phyloP scores from a whole-genome alignment of 306 rosid genomes.

The Ochetophila trinervis region DNA sequence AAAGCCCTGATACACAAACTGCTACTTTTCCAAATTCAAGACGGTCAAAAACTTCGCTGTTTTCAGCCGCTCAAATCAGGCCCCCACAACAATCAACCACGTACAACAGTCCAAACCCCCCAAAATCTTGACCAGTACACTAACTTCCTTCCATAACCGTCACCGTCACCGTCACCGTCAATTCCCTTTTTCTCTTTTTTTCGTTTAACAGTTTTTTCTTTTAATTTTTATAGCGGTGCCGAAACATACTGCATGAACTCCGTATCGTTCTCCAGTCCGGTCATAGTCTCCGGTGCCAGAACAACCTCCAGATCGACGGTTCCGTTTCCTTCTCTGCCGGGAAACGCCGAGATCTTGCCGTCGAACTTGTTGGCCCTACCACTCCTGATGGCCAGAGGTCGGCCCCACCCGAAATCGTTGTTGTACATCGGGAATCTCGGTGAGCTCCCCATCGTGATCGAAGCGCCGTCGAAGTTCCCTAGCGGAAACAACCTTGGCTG shows the following conservation, averaged over 20 bases:
- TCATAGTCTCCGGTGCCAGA: slow-evolving; percentile 74
- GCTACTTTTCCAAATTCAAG: neutral
- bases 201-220: neutral
- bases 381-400: slow-evolving; percentile 66
- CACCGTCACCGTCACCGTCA: too few species aligned
- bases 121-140: too few species aligned
- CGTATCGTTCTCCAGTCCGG: slow-evolving; percentile 48
- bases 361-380: slow-evolving; percentile 78
- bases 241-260: slow-evolving; percentile 83
- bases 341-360: slow-evolving; percentile 93
- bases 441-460: slow-evolving; percentile 85
- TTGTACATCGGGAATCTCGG: slow-evolving; percentile 92
- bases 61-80: too few species aligned
- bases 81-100: too few species aligned
- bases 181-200: neutral
- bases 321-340: slow-evolving; percentile 62
- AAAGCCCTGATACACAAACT: neutral
- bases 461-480: slow-evolving; percentile 83
- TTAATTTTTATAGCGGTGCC: neutral
- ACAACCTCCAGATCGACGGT: slow-evolving; percentile 87
- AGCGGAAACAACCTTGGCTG: slow-evolving; percentile 74
- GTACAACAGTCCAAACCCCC: too few species aligned
- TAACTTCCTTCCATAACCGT: too few species aligned
- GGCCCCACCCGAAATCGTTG: slow-evolving; percentile 87
- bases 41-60: neutral